Conservation (phyloP, 768 basidiomycete species). For the Russula brevipes region DNA sequence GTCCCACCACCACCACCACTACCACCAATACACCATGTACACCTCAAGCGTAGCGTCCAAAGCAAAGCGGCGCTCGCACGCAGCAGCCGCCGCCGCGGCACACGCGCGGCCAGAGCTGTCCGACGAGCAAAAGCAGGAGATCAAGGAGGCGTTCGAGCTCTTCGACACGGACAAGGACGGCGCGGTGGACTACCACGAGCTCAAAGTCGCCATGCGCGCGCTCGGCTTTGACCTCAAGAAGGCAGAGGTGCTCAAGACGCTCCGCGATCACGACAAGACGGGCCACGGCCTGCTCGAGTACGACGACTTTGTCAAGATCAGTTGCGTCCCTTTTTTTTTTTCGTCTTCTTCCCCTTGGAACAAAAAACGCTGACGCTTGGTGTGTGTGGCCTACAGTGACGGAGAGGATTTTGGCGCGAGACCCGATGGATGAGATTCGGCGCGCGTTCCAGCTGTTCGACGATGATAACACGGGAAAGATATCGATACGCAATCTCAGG, state of each 20-base stretch:
- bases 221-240: constrained; percentile 98
- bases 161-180: constrained; percentile 99
- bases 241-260: constrained; percentile 91
- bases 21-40: constrained; percentile 38
- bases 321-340: constrained; percentile 41
- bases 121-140: constrained; percentile 91
- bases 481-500: constrained; percentile 82
- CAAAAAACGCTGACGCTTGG: too few species aligned
- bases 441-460: constrained; percentile 96
- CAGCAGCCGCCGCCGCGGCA: constrained; percentile 36
- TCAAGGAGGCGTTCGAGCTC: constrained; percentile 97
- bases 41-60: constrained; percentile 61
- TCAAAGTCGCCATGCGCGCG: constrained; percentile 98
- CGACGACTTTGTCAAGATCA: constrained; percentile 91
- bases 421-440: constrained; percentile 94
- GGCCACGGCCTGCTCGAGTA: constrained; percentile 84
- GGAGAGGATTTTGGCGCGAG: constrained; percentile 85
- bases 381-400: constrained; percentile 57
- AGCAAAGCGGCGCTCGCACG: constrained; percentile 46
- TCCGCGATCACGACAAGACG: constrained; percentile 85
- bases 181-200: constrained; percentile 93
- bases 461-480: constrained; percentile 93
- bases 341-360: background rate
- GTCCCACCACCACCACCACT: background rate
- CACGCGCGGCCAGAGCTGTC: constrained; percentile 77